Evolutionary conservation across 495 filamentous ascomycete genomes (phyloP), one percentile per base, ranked within the genome.

Genomic region (Aspergillus wentii): DNA sequence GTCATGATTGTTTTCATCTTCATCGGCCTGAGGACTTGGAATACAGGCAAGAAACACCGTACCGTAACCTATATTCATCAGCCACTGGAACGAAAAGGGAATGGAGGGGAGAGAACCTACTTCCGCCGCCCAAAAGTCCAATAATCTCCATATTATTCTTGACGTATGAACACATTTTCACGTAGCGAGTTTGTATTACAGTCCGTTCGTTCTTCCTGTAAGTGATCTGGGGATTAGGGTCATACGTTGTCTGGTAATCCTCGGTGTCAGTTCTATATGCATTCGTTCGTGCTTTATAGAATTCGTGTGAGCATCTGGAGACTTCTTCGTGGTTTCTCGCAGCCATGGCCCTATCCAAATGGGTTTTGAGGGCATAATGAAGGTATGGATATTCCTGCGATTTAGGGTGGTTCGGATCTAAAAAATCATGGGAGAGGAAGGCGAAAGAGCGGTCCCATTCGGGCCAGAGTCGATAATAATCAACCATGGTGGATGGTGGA

Each of bases 21-120:
- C 11, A 3, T 18, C 14, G 8, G 19, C 22, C 16, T 55, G n/a
- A n/a, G n/a, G n/a, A n/a, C n/a, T n/a, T n/a, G n/a, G n/a, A n/a
- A n/a, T 46, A 4, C 44, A 47, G 8, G 44, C 57, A 17, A 59
- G 30, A 14, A 47, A 54, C 1, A 52, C 50, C 0, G 38, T 34
- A 8, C 44, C 57, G 30, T 50, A 61, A 19, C 43, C 57, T 61
- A 28, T 20, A 31, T 13, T 16, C 5, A 19, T 35, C 52, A 47
- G 49, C 41, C 31, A 40, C 25, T 30, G 11, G 13, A 7, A 36
- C 18, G 13, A n/a, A 28, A 16, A 35, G 11, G 35, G 1, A 20
- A 16, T 20, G 18, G 4, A 18, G 27, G 16, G 17, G 43, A 27
- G 22, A 17, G 15, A 9, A 43, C 44, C 38, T 35, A 54, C 52